Conservation (phyloP, 2,329 filamentous ascomycete genomes). For the Microsporum canis region DNA sequence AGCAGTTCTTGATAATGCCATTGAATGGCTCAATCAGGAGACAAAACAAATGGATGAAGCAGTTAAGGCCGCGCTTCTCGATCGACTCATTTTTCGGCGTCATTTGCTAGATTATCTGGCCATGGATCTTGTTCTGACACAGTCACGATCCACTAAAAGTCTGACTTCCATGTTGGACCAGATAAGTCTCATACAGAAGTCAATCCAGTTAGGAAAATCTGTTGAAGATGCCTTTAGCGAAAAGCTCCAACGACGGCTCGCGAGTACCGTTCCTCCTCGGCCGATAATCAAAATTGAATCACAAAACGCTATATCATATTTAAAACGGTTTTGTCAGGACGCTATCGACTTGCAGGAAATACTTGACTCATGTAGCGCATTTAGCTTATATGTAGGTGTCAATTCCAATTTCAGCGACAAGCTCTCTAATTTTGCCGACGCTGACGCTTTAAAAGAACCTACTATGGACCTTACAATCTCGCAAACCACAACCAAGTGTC, state of each 20-base stretch:
- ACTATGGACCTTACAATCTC: slow-evolving; percentile 32
- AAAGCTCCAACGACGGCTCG: slow-evolving; percentile 81
- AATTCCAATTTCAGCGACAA: neutral
- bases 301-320: slow-evolving; percentile 57
- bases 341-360: slow-evolving; percentile 57
- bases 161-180: slow-evolving; percentile 28
- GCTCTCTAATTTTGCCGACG: neutral
- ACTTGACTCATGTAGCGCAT: slow-evolving; percentile 55
- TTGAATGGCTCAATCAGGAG: slow-evolving; percentile 39
- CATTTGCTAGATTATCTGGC: slow-evolving; percentile 34
- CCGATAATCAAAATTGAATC: slow-evolving; percentile 72
- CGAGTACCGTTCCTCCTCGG: slow-evolving; percentile 84
- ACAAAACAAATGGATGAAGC: slow-evolving; percentile 25
- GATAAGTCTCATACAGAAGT: slow-evolving; percentile 47
- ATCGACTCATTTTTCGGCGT: slow-evolving; percentile 56
- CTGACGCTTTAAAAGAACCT: slow-evolving; percentile 10
- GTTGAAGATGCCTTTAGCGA: slow-evolving; percentile 75
- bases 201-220: slow-evolving; percentile 50
- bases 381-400: slow-evolving; percentile 54
- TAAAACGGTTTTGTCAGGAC: slow-evolving; percentile 61
- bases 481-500: slow-evolving; percentile 69
- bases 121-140: slow-evolving; percentile 23
- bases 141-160: slow-evolving; percentile 22
- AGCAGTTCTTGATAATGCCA: slow-evolving; percentile 44
- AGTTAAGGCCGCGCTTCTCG: slow-evolving; percentile 46